Conservation (phyloP, 2,329 filamentous ascomycete genomes). For the Aschersonia sp. region DNA sequence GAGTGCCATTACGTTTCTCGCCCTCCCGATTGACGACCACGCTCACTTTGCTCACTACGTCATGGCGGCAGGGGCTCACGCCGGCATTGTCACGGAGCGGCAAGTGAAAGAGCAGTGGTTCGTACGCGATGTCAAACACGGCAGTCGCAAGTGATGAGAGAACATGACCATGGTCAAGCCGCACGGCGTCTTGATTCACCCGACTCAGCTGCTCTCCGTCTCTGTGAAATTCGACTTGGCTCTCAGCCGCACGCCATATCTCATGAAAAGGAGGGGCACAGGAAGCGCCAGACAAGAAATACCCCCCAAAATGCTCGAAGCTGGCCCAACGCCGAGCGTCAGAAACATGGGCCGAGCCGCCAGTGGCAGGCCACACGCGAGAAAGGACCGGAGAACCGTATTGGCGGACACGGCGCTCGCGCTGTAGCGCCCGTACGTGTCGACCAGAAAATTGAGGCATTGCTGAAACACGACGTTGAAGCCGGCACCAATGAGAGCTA, state of each 20-base stretch:
- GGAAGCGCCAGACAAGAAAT: conserved; percentile 1
- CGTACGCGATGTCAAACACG: no score
- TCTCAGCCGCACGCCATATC: background rate
- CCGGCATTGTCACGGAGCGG: no score
- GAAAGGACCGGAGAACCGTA: background rate
- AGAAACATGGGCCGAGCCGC: background rate
- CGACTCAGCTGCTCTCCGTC: no score
- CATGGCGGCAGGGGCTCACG: no score
- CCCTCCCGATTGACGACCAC: no score
- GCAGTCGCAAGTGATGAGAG: no score
- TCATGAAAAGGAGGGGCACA: conserved; percentile 2
- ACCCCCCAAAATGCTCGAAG: conserved; percentile 1
- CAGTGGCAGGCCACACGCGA: background rate
- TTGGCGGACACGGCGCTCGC: conserved; percentile 6
- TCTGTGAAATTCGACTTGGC: background rate
- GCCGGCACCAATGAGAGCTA: background rate
- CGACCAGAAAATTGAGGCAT: conserved; percentile 4
- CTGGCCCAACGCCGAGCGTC: background rate
- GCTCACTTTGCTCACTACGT: no score
- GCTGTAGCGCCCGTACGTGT: conserved; percentile 7
- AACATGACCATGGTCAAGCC: no score
- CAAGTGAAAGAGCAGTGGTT: no score
- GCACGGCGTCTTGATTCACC: no score
- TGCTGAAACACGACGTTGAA: conserved; percentile 4
- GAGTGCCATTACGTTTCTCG: no score